phyloP scores from a whole-genome alignment of 768 basidiomycete genomes.

The Candolleomyces efflorescens region DNA sequence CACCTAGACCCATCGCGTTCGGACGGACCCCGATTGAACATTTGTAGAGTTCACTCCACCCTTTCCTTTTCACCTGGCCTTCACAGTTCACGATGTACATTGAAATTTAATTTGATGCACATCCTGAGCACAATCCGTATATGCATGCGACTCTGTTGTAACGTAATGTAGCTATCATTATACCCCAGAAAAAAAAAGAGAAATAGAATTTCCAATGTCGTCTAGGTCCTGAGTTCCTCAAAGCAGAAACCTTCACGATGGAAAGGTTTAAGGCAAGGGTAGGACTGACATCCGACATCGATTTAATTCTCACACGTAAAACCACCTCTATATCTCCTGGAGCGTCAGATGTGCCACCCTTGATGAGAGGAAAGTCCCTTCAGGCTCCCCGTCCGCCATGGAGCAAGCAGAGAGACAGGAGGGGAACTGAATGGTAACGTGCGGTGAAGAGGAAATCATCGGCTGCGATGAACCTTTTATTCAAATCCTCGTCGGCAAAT shows the following conservation, averaged over 20 bases:
- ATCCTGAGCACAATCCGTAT: too few species aligned
- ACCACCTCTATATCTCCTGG: slow-evolving; percentile 26
- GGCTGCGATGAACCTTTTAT: background rate
- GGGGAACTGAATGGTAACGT: slow-evolving; percentile 13
- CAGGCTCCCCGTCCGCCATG: slow-evolving; percentile 12
- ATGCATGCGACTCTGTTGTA: too few species aligned
- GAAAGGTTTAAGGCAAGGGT: slow-evolving; percentile 1
- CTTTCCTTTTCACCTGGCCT: too few species aligned
- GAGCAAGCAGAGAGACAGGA: slow-evolving; percentile 16
- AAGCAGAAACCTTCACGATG: background rate
- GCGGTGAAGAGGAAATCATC: background rate
- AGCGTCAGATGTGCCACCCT: slow-evolving; percentile 11
- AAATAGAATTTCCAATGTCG: slow-evolving; percentile 13
- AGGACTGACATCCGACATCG: slow-evolving; percentile 24
- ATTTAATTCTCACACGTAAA: slow-evolving; percentile 23
- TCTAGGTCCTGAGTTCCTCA: slow-evolving; percentile 21
- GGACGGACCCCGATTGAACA: too few species aligned
- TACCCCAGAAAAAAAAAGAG: too few species aligned
- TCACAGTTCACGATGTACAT: too few species aligned
- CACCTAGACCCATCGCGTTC: too few species aligned
- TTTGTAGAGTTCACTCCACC: too few species aligned
- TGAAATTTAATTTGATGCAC: too few species aligned
- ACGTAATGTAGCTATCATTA: too few species aligned
- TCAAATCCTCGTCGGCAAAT: background rate
- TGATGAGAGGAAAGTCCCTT: slow-evolving; percentile 23